Percentiles rank a stretch among this genome's conserved stretches.
These are phyloP conservation scores for Prunus yedoensis DNA, from an alignment of 331 rosid genomes.

Conservation along the genomic window DNA sequence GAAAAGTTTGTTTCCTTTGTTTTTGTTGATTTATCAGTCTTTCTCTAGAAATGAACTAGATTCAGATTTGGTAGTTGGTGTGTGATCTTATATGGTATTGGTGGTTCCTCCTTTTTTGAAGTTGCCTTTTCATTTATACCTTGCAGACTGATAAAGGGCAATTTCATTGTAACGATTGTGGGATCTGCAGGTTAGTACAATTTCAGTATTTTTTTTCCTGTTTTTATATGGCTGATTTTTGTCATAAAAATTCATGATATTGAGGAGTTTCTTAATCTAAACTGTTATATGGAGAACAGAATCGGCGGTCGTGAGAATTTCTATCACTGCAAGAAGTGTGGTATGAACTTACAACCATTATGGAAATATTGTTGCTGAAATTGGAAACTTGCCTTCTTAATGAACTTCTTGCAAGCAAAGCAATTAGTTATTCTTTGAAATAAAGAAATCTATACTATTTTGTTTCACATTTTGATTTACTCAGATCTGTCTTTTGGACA, in stretches of 20 bases:
- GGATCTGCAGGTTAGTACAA: conserved; percentile 76
- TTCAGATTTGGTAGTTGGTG: conserved; percentile 16
- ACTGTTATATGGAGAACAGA: conserved; percentile 43
- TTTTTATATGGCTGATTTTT: conserved; percentile 7
- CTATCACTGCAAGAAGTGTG: conserved; percentile 85
- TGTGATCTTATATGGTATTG: conserved; percentile 11
- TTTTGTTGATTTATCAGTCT: conserved; percentile 12
- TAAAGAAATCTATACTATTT: background rate
- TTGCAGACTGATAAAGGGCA: conserved; percentile 58
- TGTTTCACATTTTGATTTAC: background rate
- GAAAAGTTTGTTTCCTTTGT: conserved; percentile 16
- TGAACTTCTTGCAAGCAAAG: conserved; percentile 2
- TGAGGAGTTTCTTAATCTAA: conserved; percentile 20
- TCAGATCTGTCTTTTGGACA: background rate
- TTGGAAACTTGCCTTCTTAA: background rate
- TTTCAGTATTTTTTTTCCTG: conserved; percentile 1
- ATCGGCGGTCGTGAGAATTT: conserved; percentile 77
- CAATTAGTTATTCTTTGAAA: background rate
- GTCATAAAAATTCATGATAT: conserved; percentile 17
- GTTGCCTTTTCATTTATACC: conserved; percentile 10
- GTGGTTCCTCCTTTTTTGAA: conserved; percentile 11
- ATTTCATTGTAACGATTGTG: conserved; percentile 91
- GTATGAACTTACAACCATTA: conserved; percentile 46
- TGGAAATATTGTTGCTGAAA: background rate
- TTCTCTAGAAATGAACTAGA: conserved; percentile 12